Evolutionary conservation across 768 basidiomycete species (phyloP).

Genomic region (Hygrophoropsis aurantiaca): DNA sequence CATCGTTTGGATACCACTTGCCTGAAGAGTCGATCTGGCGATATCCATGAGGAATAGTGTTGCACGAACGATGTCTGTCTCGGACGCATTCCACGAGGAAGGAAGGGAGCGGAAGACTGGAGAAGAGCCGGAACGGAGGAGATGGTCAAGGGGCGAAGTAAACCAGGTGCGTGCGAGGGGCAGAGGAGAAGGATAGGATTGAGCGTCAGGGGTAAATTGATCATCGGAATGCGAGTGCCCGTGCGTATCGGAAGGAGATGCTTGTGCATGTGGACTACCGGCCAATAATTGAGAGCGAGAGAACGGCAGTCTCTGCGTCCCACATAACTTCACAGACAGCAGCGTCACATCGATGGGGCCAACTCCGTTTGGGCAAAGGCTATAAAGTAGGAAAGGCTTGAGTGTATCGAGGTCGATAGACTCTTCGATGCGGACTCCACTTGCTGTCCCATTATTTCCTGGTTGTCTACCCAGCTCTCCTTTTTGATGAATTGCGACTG

Average conservation of each 20-base stretch:
- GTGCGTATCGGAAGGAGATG: constrained; percentile 8
- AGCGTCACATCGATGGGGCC: constrained; percentile 52
- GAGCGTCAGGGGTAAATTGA: constrained; percentile 5
- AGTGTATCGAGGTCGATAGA: constrained; percentile 29
- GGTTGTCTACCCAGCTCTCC: too few species aligned
- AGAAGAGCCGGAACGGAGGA: constrained; percentile 76
- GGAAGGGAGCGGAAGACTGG: constrained; percentile 71
- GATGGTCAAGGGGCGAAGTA: constrained; percentile 67
- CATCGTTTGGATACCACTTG: constrained; percentile 48
- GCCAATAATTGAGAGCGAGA: neutral
- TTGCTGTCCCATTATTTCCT: too few species aligned
- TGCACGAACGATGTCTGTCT: constrained; percentile 72
- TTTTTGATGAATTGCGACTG: too few species aligned
- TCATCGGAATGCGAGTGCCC: too few species aligned
- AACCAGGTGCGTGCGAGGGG: constrained; percentile 66
- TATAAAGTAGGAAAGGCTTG: constrained; percentile 57
- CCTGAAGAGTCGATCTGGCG: constrained; percentile 42
- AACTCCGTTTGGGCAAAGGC: constrained; percentile 44
- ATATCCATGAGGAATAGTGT: constrained; percentile 62
- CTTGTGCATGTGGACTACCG: constrained; percentile 29
- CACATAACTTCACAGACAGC: constrained; percentile 53
- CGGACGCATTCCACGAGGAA: constrained; percentile 71
- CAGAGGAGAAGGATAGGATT: constrained; percentile 35
- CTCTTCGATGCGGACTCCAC: neutral
- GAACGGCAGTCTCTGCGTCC: constrained; percentile 49